Evolutionary conservation across 805 yeast genomes (phyloP), one percentile per base, ranked within the genome.

Genomic region (Yarrowia phangngaensis): DNA sequence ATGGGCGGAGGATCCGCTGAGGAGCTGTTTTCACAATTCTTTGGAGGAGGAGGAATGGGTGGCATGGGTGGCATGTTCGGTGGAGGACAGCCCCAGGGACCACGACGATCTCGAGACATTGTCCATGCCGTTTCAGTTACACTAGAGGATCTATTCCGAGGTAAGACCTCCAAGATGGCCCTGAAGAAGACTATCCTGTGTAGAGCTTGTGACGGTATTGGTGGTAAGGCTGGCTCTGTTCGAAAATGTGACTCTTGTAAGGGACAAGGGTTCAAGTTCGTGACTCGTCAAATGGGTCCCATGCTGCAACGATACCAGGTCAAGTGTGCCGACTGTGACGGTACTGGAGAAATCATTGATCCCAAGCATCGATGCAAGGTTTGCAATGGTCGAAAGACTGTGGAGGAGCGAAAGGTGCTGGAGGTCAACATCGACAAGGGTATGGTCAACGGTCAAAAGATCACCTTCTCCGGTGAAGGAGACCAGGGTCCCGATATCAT

Each of bases 261-360:
- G 63, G 99, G 99, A 69, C 75, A 77, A 60, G 99, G 99, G 77
- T 70, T 82, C 67, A 85, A 79, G 69, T 82, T 90, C 57, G 83
- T 88, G 57, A 86, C 96, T 47, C 84, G 95, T 73, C 97, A 92
- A 71, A 89, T 92, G 96, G 99, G 99, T 60, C 96, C 95, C 57
- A 87, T 92, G 89, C 84, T 92, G 62, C 99, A 92, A 74, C 84
- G 96, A 75, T 85, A 85, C 79, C 97, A 92, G 73, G 80, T 94
- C 35, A 80, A 79, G 49, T 92, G 99, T 83, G 90, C 84, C 58
- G 81, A 70, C 52, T 92, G 99, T 80, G 70, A 79, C 57, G 98
- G 97, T 64, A 74, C 82, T 53, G 99, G 99, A 66, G 90, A 84
- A 67, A 83, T 82, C 56, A 77, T 88, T 63, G 80, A 83, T 65